phyloP scores from a whole-genome alignment of 306 rosid species.

The Styphnolobium japonicum region DNA sequence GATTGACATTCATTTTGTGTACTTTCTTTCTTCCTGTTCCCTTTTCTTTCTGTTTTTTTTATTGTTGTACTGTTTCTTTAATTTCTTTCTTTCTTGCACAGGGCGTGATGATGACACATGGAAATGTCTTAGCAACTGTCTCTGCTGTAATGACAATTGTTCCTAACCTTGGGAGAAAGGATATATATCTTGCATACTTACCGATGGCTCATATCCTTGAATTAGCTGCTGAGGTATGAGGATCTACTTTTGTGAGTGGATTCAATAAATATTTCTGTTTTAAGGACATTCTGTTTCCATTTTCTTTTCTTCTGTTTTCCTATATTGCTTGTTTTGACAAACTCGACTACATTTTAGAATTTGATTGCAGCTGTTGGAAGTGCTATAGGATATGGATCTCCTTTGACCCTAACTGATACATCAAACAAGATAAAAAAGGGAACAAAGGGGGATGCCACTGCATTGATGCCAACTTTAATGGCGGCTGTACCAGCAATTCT shows the following conservation, averaged over 20 bases:
- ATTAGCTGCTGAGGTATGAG: conserved; percentile 79
- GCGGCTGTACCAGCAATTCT: conserved; percentile 91
- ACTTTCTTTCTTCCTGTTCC: not conserved
- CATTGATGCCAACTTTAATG: conserved; percentile 71
- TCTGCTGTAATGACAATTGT: conserved; percentile 91
- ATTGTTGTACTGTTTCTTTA: not conserved
- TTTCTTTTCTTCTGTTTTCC: not conserved
- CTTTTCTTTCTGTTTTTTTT: conserved; percentile 5
- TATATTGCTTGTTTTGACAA: conserved; percentile 17
- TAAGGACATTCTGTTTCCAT: not conserved
- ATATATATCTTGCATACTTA: conserved; percentile 75
- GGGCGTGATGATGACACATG: conserved; percentile 98
- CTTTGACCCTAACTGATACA: conserved; percentile 82
- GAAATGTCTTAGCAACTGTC: conserved; percentile 78
- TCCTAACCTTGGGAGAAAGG: conserved; percentile 69
- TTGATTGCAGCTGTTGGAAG: conserved; percentile 76
- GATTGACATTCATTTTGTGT: not conserved
- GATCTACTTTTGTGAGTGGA: conserved; percentile 15
- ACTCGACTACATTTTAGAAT: conserved; percentile 42
- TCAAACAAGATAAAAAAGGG: conserved; percentile 84
- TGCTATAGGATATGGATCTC: conserved; percentile 89
- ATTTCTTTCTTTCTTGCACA: conserved; percentile 26
- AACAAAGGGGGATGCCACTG: conserved; percentile 81
- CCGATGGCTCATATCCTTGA: conserved; percentile 96
- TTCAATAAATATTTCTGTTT: conserved; percentile 19